Base-by-base conservation (phyloP, 805 yeast genomes). In the Myxozyma nipponensis region DNA sequence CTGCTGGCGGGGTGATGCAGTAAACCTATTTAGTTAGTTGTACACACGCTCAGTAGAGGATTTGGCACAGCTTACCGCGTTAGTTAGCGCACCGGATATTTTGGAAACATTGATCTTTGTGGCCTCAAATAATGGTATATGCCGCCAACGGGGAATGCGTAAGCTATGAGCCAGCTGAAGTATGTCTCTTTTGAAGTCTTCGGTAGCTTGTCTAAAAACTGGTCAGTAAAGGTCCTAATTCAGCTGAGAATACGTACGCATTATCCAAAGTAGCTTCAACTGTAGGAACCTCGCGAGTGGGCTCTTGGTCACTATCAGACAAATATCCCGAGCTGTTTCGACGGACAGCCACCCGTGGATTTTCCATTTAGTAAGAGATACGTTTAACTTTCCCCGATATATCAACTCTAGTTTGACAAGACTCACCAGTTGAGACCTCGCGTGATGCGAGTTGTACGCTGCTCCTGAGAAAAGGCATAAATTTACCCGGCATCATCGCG, bases 51-150 rank as follows among this genome's bases (percentile, higher is more conserved):
- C n/a, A n/a, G n/a, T n/a, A n/a, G n/a, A n/a, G n/a, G n/a, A n/a
- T n/a, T 15, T 13, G 13, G n/a, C 10, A 4, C 13, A 7, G 28
- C 56, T 7, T 47, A 91, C 85, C 30, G 90, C 84, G 66, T 93
- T 93, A 19, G 98, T 93, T 66, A 93, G 75, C 0, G 98, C 98
- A 19, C 98, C 98, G 34, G 86, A 79, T 44, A 93, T 87, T 57
- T 96, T 76, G 37, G 69, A 73, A 19, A 90, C 66, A 21, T 68
- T 72, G 36, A 91, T 66, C 35, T 71, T 67, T 9, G 49, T 38
- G 19, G 71, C 72, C n/a, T 55, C 60, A 18, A 76, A 66, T 61
- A 60, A 22, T 22, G 61, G 56, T 9, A 82, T 75, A 54, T 74
- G 74, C 60, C 82, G 79, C 98, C 98, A 93, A 66, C 84, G 83